Evolutionary conservation across 192 early-diverging fungal genomes (phyloP), one percentile per base, ranked within the genome.

Genomic region (Spizellomyces punctatus): DNA sequence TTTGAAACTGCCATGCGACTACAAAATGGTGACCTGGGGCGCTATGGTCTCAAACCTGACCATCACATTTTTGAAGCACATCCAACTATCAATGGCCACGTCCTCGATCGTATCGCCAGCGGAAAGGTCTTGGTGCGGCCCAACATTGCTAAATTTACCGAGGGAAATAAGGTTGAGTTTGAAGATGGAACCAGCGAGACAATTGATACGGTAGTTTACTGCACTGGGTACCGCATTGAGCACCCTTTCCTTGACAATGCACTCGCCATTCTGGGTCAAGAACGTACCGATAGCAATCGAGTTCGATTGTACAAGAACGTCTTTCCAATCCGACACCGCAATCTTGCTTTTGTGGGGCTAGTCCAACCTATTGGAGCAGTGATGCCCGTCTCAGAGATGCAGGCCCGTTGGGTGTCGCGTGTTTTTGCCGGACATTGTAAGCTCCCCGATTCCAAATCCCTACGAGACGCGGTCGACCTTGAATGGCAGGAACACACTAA

Each of bases 161-260:
- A 21, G 7, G 63, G 46, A 8, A 73, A 67, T 5, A 58, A 63
- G 2, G 78, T 89, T 42, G 63, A 79, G 66, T 90, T 91, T 77
- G 78, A 75, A 1, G 90, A 91, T 71, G 85, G 82, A 22, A 84
- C 81, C 4, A 21, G 79, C 22, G 81, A 84, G 7, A 49, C 80
- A 27, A 76, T 90, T 12, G 90, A 91, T 74, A 57, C 62, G 17
- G 74, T 91, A 5, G 75, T 90, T 22, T 89, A 81, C 55, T 88
- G 86, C 63, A 91, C 90, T 0, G 90, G 90, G 5, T 90, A 87
- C 74, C 56, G 79, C 5, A 84, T 81, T 67, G 76, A 80, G 10
- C 76, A 79, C 60, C 81, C 81, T 0, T 86, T 83, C 60, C 61
- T 91, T 50, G 78, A 83, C 47, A 57, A 63, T 45, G 63, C 77